Percentiles rank a stretch among this genome's conserved stretches.
Conservation (phyloP, 495 filamentous ascomycete species). For the Stereocaulon alpinum region DNA sequence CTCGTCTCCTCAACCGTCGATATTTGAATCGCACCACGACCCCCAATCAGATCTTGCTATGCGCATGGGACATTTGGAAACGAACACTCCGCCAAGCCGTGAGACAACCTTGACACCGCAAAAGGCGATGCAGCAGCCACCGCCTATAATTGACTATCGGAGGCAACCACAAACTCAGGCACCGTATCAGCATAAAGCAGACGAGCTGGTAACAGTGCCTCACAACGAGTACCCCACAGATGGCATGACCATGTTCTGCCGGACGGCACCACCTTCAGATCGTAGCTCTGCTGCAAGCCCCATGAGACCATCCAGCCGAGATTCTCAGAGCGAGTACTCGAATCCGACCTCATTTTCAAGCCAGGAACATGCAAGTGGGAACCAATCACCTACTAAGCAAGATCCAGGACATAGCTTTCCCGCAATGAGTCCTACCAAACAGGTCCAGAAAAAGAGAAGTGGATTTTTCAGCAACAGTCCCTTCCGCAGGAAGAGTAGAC, state of each 20-base stretch:
- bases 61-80: constrained; percentile 49
- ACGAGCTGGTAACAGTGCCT: constrained; percentile 59
- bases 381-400: constrained; percentile 60
- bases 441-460: constrained; percentile 71
- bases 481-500: constrained; percentile 84
- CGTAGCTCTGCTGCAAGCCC: constrained; percentile 65
- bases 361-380: constrained; percentile 55
- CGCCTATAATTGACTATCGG: constrained; percentile 38
- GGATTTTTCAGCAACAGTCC: constrained; percentile 95
- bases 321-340: constrained; percentile 84
- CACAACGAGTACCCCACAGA: constrained; percentile 93
- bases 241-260: constrained; percentile 98
- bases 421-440: constrained; percentile 47
- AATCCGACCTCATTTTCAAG: constrained; percentile 87
- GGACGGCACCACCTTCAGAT: constrained; percentile 75
- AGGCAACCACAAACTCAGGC: constrained; percentile 21
- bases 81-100: constrained; percentile 36
- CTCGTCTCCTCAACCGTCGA: constrained; percentile 80
- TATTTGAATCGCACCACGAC: constrained; percentile 82
- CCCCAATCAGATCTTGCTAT: constrained; percentile 57
- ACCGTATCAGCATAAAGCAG: constrained; percentile 47
- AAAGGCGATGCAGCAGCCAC: constrained; percentile 37
- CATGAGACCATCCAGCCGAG: constrained; percentile 73
- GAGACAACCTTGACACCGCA: constrained; percentile 47
- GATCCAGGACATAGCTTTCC: constrained; percentile 38